These are phyloP conservation scores for Suillus subluteus DNA, from an alignment of 768 basidiomycete genomes.

Conservation along the genomic window DNA sequence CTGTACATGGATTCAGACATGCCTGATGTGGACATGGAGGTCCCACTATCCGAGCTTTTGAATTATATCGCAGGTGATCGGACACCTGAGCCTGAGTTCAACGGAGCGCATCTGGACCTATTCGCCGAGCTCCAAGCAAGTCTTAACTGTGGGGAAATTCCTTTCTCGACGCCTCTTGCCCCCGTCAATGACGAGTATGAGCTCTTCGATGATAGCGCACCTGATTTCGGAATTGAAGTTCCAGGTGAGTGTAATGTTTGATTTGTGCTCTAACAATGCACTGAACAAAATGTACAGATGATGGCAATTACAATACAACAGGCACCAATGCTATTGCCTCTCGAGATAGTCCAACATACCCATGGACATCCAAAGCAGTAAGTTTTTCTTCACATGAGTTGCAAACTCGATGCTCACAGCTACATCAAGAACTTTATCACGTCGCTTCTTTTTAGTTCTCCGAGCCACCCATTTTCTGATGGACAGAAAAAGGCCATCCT, in stretches of 20 bases:
- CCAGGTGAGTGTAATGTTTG: not conserved
- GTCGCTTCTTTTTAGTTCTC: not conserved
- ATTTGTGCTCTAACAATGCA: not conserved
- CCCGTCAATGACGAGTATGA: not conserved
- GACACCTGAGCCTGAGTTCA: too few relatives aligned
- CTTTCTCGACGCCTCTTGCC: not conserved
- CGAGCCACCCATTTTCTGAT: too few relatives aligned
- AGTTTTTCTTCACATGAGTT: not conserved
- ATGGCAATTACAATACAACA: not conserved
- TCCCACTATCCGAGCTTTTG: not conserved
- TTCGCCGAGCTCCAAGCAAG: not conserved
- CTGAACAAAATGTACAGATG: not conserved
- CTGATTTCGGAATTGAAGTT: not conserved
- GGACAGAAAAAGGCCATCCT: not conserved
- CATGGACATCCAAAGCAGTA: not conserved
- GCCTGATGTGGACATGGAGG: not conserved
- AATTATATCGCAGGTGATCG: not conserved
- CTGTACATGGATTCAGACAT: not conserved
- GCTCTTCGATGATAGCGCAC: not conserved
- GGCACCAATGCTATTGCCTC: not conserved
- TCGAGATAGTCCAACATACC: not conserved
- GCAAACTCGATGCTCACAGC: not conserved
- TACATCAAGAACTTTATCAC: not conserved
- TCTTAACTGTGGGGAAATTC: not conserved
- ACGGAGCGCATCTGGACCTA: not conserved